A percentile compares a stretch with the other conserved stretches of the same genome.
Conservation (phyloP, 257 asterid genomes). For the Craterostigma plantagineum region DNA sequence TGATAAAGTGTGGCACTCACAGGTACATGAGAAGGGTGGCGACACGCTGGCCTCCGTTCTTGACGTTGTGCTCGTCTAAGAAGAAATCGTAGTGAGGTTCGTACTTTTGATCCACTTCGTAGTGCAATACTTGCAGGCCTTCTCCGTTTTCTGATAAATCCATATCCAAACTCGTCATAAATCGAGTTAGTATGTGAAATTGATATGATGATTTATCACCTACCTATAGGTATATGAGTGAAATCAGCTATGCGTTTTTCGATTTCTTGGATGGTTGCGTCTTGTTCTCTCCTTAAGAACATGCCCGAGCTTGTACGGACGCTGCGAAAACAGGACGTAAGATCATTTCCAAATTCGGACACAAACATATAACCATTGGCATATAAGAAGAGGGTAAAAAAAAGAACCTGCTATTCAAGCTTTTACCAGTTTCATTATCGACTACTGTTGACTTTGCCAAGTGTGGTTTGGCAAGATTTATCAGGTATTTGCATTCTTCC, state of each 20-base stretch:
- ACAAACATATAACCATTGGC: neutral
- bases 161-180: too few relatives aligned
- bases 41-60: conserved; percentile 91
- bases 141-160: conserved; percentile 73
- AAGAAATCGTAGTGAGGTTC: conserved; percentile 95
- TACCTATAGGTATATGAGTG: conserved; percentile 91
- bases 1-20: conserved; percentile 32
- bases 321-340: conserved; percentile 18
- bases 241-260: conserved; percentile 95
- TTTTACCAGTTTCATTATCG: conserved; percentile 76
- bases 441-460: conserved; percentile 89
- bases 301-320: conserved; percentile 98
- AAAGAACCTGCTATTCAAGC: conserved; percentile 70
- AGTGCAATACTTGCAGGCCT: conserved; percentile 91
- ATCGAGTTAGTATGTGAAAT: too few relatives aligned
- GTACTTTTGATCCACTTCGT: conserved; percentile 91
- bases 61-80: conserved; percentile 58
- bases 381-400: neutral
- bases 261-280: conserved; percentile 48
- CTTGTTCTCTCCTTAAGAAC: conserved; percentile 77
- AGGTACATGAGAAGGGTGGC: conserved; percentile 93
- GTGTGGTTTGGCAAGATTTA: conserved; percentile 67
- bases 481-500: conserved; percentile 86
- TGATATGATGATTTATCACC: conserved; percentile 11
- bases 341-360: neutral